These are phyloP conservation scores for Aspergillus leporis DNA, from an alignment of 495 filamentous ascomycete species.

Conservation along the genomic window DNA sequence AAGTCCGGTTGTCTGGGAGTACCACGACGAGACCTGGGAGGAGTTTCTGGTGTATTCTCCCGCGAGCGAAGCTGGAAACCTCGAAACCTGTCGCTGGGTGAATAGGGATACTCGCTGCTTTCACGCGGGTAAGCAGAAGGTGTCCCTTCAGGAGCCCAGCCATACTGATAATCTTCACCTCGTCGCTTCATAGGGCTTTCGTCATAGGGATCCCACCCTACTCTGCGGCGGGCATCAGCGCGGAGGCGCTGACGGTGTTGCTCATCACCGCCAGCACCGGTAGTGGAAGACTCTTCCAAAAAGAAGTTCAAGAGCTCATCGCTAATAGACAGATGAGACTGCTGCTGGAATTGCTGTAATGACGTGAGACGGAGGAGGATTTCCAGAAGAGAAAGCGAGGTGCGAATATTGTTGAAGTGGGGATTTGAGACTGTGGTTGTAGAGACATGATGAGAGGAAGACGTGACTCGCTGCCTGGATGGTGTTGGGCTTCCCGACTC, in stretches of 20 bases:
- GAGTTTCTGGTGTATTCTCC: constrained; percentile 43
- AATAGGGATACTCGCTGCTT: constrained; percentile 27
- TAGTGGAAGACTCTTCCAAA: constrained; percentile 75
- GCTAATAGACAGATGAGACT: constrained; percentile 87
- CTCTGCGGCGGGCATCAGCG: constrained; percentile 67
- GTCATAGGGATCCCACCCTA: constrained; percentile 91
- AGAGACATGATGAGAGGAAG: constrained; percentile 25
- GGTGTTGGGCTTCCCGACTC: constrained; percentile 23
- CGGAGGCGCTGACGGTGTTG: constrained; percentile 71
- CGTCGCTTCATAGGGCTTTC: constrained; percentile 66
- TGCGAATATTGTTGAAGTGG: constrained; percentile 59
- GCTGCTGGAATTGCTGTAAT: constrained; percentile 96
- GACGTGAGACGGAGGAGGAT: constrained; percentile 88
- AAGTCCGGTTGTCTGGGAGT: constrained; percentile 23
- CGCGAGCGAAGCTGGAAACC: constrained; percentile 40
- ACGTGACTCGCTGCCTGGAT: constrained; percentile 22
- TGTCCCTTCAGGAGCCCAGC: constrained; percentile 27
- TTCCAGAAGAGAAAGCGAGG: constrained; percentile 90
- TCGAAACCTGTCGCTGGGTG: constrained; percentile 30
- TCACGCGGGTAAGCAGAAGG: constrained; percentile 27
- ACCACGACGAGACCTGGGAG: constrained; percentile 21
- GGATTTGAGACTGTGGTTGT: constrained; percentile 42
- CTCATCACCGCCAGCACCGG: constrained; percentile 69
- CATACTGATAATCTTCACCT: constrained; percentile 62
- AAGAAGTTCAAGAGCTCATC: constrained; percentile 96